A percentile compares a stretch with the other conserved stretches of the same genome.
Conservation (phyloP, 306 rosid species). For the Casuarina cunninghamiana region DNA sequence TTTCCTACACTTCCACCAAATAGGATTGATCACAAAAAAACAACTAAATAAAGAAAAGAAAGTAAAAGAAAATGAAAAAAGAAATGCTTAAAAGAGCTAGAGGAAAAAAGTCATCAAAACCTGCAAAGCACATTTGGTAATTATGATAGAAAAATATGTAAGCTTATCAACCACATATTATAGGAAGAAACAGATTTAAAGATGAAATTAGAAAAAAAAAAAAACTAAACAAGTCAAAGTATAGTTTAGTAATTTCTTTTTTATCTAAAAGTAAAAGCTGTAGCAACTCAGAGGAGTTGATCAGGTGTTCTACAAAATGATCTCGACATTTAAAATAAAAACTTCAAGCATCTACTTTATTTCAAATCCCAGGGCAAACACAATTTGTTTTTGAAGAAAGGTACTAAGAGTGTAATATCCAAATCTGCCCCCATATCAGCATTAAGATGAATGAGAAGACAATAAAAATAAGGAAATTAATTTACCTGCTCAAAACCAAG, state of each 20-base stretch:
- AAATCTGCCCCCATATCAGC: background rate
- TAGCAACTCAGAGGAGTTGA: background rate
- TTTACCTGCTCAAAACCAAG: conserved; percentile 91
- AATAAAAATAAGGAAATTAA: conserved; percentile 23
- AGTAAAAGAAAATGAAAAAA: background rate
- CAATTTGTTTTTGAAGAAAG: background rate
- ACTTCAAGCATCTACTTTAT: background rate
- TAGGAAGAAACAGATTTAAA: background rate
- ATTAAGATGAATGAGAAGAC: background rate
- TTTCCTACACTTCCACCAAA: conserved; percentile 70
- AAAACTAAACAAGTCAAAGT: background rate
- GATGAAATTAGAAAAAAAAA: no score
- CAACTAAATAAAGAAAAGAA: conserved; percentile 15
- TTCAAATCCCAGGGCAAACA: background rate
- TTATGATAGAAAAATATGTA: background rate
- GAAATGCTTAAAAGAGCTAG: conserved; percentile 12
- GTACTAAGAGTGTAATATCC: background rate
- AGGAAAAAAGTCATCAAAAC: conserved; percentile 8
- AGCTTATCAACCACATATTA: background rate
- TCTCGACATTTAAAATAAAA: background rate
- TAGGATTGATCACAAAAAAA: conserved; percentile 29
- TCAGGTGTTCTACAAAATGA: background rate
- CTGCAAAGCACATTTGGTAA: conserved; percentile 14
- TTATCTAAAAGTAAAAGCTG: background rate
- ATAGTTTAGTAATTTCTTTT: background rate